These are phyloP conservation scores for Saturnispora diversa DNA, from an alignment of 805 yeast species.

Conservation along the genomic window DNA sequence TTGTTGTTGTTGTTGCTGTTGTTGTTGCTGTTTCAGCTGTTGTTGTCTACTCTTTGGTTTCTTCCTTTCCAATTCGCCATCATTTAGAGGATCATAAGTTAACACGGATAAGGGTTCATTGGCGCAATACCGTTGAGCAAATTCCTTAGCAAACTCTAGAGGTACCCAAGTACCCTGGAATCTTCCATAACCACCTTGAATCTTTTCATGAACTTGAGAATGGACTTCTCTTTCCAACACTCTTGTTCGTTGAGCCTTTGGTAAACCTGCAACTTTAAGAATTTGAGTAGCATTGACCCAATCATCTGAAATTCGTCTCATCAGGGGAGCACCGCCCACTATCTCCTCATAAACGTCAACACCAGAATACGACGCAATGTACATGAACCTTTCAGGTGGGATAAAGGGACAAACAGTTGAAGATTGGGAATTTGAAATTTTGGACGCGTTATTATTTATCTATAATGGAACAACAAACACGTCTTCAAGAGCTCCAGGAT, in stretches of 20 bases:
- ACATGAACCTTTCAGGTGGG: constrained; percentile 16
- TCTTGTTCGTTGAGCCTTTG: constrained; percentile 72
- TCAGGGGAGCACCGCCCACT: constrained; percentile 63
- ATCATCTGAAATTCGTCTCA: constrained; percentile 85
- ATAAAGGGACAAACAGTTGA: neutral
- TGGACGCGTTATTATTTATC: constrained; percentile 6
- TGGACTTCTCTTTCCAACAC: constrained; percentile 70
- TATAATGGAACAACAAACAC: neutral
- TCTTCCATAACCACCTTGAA: constrained; percentile 80
- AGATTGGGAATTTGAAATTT: neutral
- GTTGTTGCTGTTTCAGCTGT: constrained; percentile 19
- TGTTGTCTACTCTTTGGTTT: constrained; percentile 17
- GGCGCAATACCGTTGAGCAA: constrained; percentile 44
- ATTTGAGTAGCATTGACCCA: constrained; percentile 92
- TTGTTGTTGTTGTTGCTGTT: constrained; percentile 14
- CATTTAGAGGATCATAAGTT: constrained; percentile 43
- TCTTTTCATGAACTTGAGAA: constrained; percentile 57
- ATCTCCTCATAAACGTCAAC: constrained; percentile 55
- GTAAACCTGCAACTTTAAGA: constrained; percentile 66
- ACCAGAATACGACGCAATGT: constrained; percentile 41
- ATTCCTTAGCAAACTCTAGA: constrained; percentile 49
- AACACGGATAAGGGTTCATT: constrained; percentile 47
- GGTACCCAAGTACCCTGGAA: constrained; percentile 89
- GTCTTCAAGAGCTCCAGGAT: neutral
- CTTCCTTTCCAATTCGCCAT: constrained; percentile 16